phyloP scores from a whole-genome alignment of 169 alveolate species.

The Cryptosporidium baileyi region DNA sequence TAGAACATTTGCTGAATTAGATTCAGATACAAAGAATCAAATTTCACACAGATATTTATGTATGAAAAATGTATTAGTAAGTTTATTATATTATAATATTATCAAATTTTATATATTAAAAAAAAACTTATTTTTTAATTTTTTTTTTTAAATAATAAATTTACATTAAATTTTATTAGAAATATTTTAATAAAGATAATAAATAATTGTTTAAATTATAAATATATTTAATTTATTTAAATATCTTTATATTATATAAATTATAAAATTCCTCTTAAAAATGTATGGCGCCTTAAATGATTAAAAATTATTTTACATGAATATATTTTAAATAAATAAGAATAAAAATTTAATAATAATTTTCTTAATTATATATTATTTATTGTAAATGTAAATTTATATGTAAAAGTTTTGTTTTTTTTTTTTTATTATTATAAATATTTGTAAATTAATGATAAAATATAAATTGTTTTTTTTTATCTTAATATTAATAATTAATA shows the following conservation, averaged over 20 bases:
- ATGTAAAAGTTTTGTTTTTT: no score
- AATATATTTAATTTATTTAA: no score
- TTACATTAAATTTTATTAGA: not conserved
- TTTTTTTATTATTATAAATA: no score
- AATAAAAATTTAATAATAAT: not conserved
- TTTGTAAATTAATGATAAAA: no score
- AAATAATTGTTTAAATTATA: no score
- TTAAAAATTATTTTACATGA: not conserved
- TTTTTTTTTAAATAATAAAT: not conserved
- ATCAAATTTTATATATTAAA: no score
- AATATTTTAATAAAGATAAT: not conserved
- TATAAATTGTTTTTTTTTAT: not conserved
- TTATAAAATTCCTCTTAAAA: not conserved
- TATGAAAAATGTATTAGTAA: constrained; percentile 11
- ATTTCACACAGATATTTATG: constrained; percentile 46
- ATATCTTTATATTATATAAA: no score
- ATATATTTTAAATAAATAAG: not conserved
- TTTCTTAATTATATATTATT: not conserved
- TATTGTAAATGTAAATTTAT: not conserved
- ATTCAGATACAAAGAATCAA: not conserved
- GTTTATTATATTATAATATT: not conserved
- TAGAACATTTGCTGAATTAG: constrained; percentile 58
- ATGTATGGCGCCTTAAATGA: not conserved
- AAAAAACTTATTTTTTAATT: not conserved
- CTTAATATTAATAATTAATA: not conserved